Base-by-base conservation (phyloP, 257 asterid genomes). In the Voacanga thouarsii region DNA sequence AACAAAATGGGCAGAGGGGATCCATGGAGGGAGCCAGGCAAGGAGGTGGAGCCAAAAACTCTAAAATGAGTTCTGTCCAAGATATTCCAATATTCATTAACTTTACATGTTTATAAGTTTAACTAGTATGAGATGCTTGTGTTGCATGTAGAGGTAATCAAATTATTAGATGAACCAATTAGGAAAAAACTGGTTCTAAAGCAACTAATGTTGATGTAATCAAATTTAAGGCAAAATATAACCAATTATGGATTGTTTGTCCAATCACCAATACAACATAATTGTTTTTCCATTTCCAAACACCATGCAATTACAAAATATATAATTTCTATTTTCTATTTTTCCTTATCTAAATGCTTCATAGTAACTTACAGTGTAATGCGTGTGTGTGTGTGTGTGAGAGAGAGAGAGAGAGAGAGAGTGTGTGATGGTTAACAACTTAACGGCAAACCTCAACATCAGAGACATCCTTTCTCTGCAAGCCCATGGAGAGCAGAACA, bases 401-500 rank as follows among this genome's bases (percentile, higher is more conserved):
- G n/a, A n/a, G n/a, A n/a, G n/a, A n/a, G n/a, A n/a, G n/a, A n/a
- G n/a, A n/a, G n/a, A n/a, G n/a, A n/a, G n/a, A n/a, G n/a, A n/a
- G 37, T 28, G 10, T 24, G 37, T 12, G 44, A 72, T 60, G 37
- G 41, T 28, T 2, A 70, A 2, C 11, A 37, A 74, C 1, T 33
- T 33, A 53, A 28, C 21, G 51, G 61, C 84, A 78, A 85, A 94
- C 97, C 97, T 92, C 94, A 71, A 93, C 86, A 71, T 53, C 75
- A 71, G 90, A 66, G 59, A 92, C 67, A 70, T 88, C 91, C 83
- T 93, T 91, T 75, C 87, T 86, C 88, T 93, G 99, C 91, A 96
- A 81, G 63, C 97, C 98, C 69, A 86, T 83, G 89, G 95, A 92
- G 77, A 96, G 97, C 87, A 96, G 84, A 77, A 96, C 89, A 72